Conservation (phyloP, 371 early-diverging fungal genomes). For the Lichtheimia corymbifera region DNA sequence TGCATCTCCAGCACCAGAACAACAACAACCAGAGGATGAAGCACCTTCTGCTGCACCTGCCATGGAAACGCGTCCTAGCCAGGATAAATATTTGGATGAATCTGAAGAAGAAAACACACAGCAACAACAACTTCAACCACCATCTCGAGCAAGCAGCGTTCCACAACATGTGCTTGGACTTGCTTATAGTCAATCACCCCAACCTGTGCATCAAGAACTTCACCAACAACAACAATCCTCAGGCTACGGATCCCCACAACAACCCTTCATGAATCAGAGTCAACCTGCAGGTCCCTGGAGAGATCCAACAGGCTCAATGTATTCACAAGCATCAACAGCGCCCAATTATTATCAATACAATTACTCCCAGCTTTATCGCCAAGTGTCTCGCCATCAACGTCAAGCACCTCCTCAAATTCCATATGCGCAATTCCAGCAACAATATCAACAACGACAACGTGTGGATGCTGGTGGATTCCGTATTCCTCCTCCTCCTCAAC, state of each 20-base stretch:
- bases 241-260: background rate
- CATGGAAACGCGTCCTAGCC: conserved; percentile 6
- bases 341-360: conserved; percentile 21
- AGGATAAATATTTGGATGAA: conserved; percentile 11
- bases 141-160: background rate
- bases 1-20: background rate
- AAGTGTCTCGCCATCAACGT: conserved; percentile 35
- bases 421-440: conserved; percentile 46
- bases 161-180: background rate
- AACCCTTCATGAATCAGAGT: conserved; percentile 3
- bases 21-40: background rate
- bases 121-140: background rate
- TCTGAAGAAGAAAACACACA: background rate
- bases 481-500: conserved; percentile 18
- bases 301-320: conserved; percentile 9
- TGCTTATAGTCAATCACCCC: conserved; percentile 11
- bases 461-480: conserved; percentile 50
- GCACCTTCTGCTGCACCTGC: background rate
- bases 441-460: conserved; percentile 23
- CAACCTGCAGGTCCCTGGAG: conserved; percentile 10
- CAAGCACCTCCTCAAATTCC: conserved; percentile 29
- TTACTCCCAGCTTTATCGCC: conserved; percentile 45
- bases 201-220: conserved; percentile 24
- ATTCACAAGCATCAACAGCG: conserved; percentile 13
- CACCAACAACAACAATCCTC: conserved; percentile 4